Evolutionary conservation across 2,329 filamentous ascomycete genomes (phyloP).

Genomic region (Cordyceps pruinosa): DNA sequence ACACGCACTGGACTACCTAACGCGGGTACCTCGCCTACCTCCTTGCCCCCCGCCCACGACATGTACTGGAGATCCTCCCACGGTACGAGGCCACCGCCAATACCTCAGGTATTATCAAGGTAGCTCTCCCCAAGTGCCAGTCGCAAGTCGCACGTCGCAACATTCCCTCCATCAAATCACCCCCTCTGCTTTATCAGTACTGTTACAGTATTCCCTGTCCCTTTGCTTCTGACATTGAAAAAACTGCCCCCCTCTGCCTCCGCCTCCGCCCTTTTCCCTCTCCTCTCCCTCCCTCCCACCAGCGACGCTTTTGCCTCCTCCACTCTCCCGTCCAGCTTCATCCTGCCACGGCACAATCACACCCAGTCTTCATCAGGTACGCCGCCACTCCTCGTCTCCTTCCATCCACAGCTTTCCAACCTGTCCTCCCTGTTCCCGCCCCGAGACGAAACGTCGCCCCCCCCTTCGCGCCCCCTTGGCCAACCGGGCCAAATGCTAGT

Average conservation of each 20-base stretch:
- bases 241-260: too few species aligned
- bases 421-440: too few species aligned
- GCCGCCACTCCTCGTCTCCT: not conserved
- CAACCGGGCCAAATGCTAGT: not conserved
- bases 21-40: too few species aligned
- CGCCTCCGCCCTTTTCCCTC: not conserved
- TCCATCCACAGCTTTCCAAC: not conserved
- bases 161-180: not conserved
- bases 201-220: constrained; percentile 2
- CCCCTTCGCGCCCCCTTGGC: not conserved
- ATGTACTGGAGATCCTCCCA: too few species aligned
- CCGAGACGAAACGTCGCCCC: not conserved
- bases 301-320: constrained; percentile 1
- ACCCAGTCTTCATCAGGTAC: constrained; percentile 3
- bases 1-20: too few species aligned
- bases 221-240: constrained; percentile 10
- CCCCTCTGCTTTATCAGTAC: constrained; percentile 8
- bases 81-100: too few species aligned
- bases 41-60: too few species aligned
- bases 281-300: constrained; percentile 2
- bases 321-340: not conserved
- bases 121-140: not conserved
- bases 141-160: not conserved
- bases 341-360: not conserved
- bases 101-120: not conserved